A percentile compares a stretch with the other conserved stretches of the same genome.
Evolutionary conservation across 345 rosid genomes (phyloP).

Genomic region (Populus ilicifolia): DNA sequence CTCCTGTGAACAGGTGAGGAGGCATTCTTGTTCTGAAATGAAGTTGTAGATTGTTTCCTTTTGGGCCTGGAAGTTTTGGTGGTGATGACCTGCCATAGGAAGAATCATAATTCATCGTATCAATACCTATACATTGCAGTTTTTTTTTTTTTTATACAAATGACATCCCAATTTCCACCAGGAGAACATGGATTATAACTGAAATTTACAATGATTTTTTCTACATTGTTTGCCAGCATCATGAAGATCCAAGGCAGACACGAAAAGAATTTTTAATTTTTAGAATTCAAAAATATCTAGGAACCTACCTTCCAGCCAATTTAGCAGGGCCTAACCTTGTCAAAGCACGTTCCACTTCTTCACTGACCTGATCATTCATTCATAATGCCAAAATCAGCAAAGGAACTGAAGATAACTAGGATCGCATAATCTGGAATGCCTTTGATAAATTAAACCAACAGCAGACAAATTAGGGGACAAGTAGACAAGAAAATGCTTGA

Average conservation of each 20-base stretch:
- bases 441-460: background rate
- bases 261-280: background rate
- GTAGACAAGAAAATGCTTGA: background rate
- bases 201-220: background rate
- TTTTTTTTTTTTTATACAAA: background rate
- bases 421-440: background rate
- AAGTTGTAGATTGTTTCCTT: conserved; percentile 62
- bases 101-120: conserved; percentile 3
- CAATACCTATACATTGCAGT: background rate
- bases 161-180: background rate
- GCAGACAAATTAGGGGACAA: background rate
- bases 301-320: conserved; percentile 50
- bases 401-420: background rate
- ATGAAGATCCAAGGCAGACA: background rate
- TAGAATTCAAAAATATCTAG: conserved; percentile 6
- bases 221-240: background rate
- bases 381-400: conserved; percentile 6
- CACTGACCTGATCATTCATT: conserved; percentile 62
- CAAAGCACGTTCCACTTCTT: conserved; percentile 89
- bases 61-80: conserved; percentile 53
- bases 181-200: background rate
- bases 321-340: conserved; percentile 57
- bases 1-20: conserved; percentile 87
- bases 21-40: conserved; percentile 84
- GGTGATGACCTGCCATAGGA: conserved; percentile 47